Evolutionary conservation across 2,329 filamentous ascomycete species (phyloP).

Genomic region (Cucurbitaria berberidis): DNA sequence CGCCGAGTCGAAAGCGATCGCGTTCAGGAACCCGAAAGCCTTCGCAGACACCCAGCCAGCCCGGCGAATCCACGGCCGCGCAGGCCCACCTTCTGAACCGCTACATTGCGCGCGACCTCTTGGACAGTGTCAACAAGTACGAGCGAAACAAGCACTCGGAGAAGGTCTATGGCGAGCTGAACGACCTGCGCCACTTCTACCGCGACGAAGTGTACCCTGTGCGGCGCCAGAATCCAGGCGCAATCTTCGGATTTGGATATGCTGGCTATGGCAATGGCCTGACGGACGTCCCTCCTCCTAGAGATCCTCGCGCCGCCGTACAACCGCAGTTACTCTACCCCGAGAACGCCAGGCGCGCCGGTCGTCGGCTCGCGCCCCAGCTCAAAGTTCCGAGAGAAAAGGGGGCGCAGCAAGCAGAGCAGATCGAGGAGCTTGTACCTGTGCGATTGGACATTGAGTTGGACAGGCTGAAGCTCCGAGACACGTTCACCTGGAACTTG

Average conservation of each 20-base stretch:
- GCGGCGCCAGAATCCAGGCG: slow-evolving; percentile 62
- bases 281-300: slow-evolving; percentile 61
- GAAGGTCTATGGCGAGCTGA: slow-evolving; percentile 69
- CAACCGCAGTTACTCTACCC: slow-evolving; percentile 75
- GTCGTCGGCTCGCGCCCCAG: slow-evolving; percentile 74
- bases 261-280: slow-evolving; percentile 86
- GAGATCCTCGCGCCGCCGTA: slow-evolving; percentile 59
- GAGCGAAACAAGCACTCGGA: slow-evolving; percentile 57
- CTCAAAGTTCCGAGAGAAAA: slow-evolving; percentile 82
- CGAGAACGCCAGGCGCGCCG: slow-evolving; percentile 73
- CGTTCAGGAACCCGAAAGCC: slow-evolving; percentile 63
- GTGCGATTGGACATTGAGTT: slow-evolving; percentile 91
- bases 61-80: slow-evolving; percentile 44
- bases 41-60: slow-evolving; percentile 45
- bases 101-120: slow-evolving; percentile 69
- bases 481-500: slow-evolving; percentile 98
- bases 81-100: slow-evolving; percentile 62
- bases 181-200: slow-evolving; percentile 35
- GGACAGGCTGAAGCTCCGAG: slow-evolving; percentile 93
- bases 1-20: slow-evolving; percentile 63
- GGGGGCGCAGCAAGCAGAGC: slow-evolving; percentile 82
- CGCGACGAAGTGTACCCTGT: slow-evolving; percentile 62
- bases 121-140: slow-evolving; percentile 62
- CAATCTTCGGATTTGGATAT: slow-evolving; percentile 75
- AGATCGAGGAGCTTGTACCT: slow-evolving; percentile 89